phyloP scores from a whole-genome alignment of 2,329 filamentous ascomycete species.

The Ophiostoma sp. region DNA sequence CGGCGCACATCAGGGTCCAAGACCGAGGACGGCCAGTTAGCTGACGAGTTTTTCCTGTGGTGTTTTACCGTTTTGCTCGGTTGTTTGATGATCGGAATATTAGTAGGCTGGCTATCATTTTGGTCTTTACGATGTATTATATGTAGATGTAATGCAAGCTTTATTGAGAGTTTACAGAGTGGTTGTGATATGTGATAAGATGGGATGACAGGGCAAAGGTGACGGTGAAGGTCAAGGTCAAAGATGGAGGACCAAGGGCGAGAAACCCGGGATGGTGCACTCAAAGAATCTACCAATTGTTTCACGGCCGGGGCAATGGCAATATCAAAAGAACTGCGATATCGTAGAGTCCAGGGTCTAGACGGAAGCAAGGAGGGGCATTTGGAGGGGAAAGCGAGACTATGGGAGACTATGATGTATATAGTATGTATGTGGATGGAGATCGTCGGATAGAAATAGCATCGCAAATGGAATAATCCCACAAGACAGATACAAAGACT shows the following conservation, averaged over 20 bases:
- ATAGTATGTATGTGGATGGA: neutral
- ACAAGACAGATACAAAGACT: neutral
- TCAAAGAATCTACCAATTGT: neutral
- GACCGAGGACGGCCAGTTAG: conserved; percentile 13
- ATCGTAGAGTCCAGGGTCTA: neutral
- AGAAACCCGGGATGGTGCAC: neutral
- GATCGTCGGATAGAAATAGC: conserved; percentile 3
- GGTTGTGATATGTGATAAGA: neutral
- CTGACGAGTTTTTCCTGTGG: conserved; percentile 1
- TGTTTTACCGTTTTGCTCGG: neutral
- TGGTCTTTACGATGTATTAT: too few species aligned
- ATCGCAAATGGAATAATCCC: conserved; percentile 6
- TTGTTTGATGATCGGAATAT: neutral
- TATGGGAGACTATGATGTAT: neutral
- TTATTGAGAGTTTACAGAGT: too few species aligned
- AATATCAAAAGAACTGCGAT: neutral
- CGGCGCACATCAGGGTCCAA: conserved; percentile 13
- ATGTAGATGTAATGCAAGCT: too few species aligned
- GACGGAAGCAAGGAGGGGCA: conserved; percentile 10
- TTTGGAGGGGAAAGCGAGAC: neutral
- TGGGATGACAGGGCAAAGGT: neutral
- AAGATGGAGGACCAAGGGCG: neutral
- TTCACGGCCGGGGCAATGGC: too few species aligned
- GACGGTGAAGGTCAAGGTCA: too few species aligned
- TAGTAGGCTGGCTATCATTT: too few species aligned